A percentile compares a stretch with the other conserved stretches of the same genome.
Conservation (phyloP, 108 stramenopile genomes). For the Fragilariopsis cylindrus region DNA sequence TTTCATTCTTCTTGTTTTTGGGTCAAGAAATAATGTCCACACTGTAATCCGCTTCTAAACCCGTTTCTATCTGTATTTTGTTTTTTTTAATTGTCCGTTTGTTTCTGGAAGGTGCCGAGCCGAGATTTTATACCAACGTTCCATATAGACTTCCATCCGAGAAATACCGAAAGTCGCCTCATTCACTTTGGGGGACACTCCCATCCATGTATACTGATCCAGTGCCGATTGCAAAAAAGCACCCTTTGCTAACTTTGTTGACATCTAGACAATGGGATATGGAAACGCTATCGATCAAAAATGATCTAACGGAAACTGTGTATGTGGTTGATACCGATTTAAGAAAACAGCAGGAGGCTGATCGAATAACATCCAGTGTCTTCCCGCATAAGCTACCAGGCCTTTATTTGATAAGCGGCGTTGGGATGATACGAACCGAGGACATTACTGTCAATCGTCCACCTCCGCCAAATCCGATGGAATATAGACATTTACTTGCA, state of each 20-base stretch:
- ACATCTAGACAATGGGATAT: constrained; percentile 26
- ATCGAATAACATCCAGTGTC: constrained; percentile 55
- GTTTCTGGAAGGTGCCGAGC: constrained; percentile 54
- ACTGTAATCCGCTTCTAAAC: background rate
- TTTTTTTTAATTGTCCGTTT: background rate
- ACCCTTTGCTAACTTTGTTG: constrained; percentile 54
- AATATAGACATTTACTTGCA: constrained; percentile 60
- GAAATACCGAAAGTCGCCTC: constrained; percentile 79
- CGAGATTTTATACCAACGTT: constrained; percentile 61
- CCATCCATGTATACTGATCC: constrained; percentile 55
- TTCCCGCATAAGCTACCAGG: constrained; percentile 78
- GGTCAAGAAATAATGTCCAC: background rate
- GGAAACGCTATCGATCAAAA: constrained; percentile 12
- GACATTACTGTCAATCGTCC: constrained; percentile 22
- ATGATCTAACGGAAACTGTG: constrained; percentile 46
- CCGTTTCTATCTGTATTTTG: background rate
- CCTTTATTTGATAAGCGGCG: constrained; percentile 72
- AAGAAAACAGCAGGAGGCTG: constrained; percentile 80
- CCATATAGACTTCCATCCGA: constrained; percentile 71
- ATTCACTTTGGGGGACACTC: constrained; percentile 85
- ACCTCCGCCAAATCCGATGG: constrained; percentile 52
- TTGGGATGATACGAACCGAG: constrained; percentile 49
- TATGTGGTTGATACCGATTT: constrained; percentile 84
- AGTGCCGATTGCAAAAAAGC: constrained; percentile 30
- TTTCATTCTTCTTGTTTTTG: constrained; percentile 13